phyloP scores from a whole-genome alignment of 2,329 filamentous ascomycete species.

The Aspergillus fischeri region DNA sequence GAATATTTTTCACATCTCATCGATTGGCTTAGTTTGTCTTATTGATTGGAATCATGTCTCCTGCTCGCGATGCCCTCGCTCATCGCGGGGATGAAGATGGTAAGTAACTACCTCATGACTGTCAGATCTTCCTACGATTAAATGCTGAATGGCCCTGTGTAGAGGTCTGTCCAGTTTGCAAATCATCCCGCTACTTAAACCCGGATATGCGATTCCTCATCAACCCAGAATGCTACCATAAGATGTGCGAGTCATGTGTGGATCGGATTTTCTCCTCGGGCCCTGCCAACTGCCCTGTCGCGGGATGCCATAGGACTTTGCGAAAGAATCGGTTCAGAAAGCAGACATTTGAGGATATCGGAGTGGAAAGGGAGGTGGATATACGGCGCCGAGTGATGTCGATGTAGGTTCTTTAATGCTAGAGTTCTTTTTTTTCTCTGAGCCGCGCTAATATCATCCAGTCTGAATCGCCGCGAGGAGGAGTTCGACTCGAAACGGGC shows the following conservation, averaged over 20 bases:
- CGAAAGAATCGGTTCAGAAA: conserved; percentile 78
- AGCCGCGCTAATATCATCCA: conserved; percentile 29
- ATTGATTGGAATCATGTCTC: conserved; percentile 24
- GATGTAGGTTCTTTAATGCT: conserved; percentile 38
- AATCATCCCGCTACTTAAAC: conserved; percentile 93
- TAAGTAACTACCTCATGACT: conserved; percentile 13
- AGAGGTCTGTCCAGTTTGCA: conserved; percentile 96
- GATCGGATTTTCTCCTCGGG: conserved; percentile 90
- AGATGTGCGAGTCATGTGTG: conserved; percentile 96
- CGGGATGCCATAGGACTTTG: conserved; percentile 80
- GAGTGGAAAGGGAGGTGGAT: conserved; percentile 89
- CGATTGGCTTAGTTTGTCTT: not conserved
- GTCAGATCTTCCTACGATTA: not conserved
- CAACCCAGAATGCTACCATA: conserved; percentile 98
- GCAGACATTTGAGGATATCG: conserved; percentile 85
- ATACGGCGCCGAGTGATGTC: conserved; percentile 72
- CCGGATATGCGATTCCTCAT: conserved; percentile 90
- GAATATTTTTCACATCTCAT: not conserved
- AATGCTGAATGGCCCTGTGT: conserved; percentile 11
- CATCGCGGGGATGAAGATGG: conserved; percentile 41
- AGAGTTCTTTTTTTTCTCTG: not conserved
- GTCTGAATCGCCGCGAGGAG: conserved; percentile 84
- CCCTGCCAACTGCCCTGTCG: conserved; percentile 87
- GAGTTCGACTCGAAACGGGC: conserved; percentile 81
- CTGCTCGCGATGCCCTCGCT: conserved; percentile 27